phyloP scores from a whole-genome alignment of 768 basidiomycete species.

The Leccinum rimulosum region DNA sequence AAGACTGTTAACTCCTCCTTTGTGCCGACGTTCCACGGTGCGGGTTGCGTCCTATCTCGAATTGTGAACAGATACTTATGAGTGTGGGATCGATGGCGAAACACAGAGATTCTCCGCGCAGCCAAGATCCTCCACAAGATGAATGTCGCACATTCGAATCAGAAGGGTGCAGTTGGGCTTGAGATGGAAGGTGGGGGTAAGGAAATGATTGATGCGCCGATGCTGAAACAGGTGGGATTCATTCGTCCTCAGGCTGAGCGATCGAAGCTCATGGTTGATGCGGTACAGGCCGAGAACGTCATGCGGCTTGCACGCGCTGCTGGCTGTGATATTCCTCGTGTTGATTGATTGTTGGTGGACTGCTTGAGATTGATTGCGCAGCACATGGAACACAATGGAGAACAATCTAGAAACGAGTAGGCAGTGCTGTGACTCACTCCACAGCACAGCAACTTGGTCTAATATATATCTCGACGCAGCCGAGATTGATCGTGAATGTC shows the following conservation, averaged over 20 bases:
- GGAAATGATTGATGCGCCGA: constrained; percentile 90
- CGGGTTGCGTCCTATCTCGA: constrained; percentile 1
- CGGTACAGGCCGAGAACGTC: constrained; percentile 46
- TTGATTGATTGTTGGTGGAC: constrained; percentile 23
- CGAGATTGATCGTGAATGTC: not conserved
- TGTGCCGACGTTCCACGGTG: constrained; percentile 71
- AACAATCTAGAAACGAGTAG: not conserved
- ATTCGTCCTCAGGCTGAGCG: not conserved
- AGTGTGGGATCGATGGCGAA: not conserved
- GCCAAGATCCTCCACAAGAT: constrained; percentile 68
- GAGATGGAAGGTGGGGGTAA: constrained; percentile 52
- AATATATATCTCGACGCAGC: too few relatives aligned
- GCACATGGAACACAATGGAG: too few relatives aligned
- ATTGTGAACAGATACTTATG: not conserved
- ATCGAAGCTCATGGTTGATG: constrained; percentile 1
- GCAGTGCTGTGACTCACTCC: too few relatives aligned
- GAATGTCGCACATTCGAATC: constrained; percentile 51
- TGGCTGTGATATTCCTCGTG: constrained; percentile 49
- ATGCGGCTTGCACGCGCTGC: constrained; percentile 54
- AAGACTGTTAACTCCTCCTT: constrained; percentile 74
- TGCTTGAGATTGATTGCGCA: too few relatives aligned
- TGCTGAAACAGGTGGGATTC: constrained; percentile 64
- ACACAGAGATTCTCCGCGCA: constrained; percentile 72
- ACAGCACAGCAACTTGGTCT: too few relatives aligned
- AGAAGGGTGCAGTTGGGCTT: constrained; percentile 71